Evolutionary conservation across 208 protist species (phyloP).

Genomic region (Crithidia fasciculata): DNA sequence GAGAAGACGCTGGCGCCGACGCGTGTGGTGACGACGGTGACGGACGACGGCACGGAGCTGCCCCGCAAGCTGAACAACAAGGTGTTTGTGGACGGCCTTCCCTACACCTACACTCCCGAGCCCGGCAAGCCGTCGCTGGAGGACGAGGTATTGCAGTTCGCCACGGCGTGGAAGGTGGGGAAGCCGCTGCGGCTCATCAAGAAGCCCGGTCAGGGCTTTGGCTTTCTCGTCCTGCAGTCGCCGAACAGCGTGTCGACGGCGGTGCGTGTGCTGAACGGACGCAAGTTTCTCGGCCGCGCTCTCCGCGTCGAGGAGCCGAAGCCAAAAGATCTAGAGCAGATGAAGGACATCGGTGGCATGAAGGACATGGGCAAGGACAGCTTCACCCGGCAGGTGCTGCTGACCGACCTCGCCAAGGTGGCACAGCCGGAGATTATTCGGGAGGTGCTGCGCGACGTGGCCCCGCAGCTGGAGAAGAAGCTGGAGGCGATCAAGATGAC

Average conservation of each 20-base stretch:
- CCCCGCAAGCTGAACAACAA: constrained; percentile 88
- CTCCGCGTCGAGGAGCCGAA: constrained; percentile 91
- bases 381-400: constrained; percentile 84
- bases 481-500: constrained; percentile 92
- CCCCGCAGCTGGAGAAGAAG: constrained; percentile 85
- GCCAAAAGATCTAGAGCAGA: constrained; percentile 57
- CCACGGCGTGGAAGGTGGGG: constrained; percentile 83
- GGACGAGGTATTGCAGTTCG: constrained; percentile 87
- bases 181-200: constrained; percentile 89
- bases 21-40: constrained; percentile 70
- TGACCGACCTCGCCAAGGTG: constrained; percentile 84
- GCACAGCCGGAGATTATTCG: constrained; percentile 88
- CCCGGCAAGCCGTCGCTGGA: constrained; percentile 68
- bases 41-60: constrained; percentile 75
- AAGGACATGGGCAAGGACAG: constrained; percentile 76
- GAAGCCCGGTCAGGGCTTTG: constrained; percentile 89
- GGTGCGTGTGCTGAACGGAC: constrained; percentile 85
- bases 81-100: constrained; percentile 91
- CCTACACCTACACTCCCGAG: constrained; percentile 70
- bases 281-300: constrained; percentile 88
- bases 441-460: constrained; percentile 86
- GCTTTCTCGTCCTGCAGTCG: constrained; percentile 88
- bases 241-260: constrained; percentile 86
- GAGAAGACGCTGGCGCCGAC: constrained; percentile 20
- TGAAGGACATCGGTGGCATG: constrained; percentile 41